Evolutionary conservation across 495 filamentous ascomycete species (phyloP).

Genomic region (Xylaria curta): DNA sequence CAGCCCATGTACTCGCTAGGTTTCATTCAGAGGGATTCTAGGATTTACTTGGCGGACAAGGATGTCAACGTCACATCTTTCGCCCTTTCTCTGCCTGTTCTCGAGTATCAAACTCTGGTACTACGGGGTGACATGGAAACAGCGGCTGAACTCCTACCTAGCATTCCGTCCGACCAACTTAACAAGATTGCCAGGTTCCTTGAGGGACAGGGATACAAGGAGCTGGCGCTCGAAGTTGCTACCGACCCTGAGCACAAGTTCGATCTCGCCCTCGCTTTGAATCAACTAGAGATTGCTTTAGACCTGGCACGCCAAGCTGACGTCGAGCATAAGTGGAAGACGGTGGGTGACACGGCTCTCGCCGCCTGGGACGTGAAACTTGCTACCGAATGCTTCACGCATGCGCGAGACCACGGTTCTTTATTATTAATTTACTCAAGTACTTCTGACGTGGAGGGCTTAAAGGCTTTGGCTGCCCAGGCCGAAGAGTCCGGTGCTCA

Average conservation of each 20-base stretch:
- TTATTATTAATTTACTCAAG: slow-evolving; percentile 86
- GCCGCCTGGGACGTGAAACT: slow-evolving; percentile 83
- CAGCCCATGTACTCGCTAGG: slow-evolving; percentile 92
- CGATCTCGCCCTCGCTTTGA: slow-evolving; percentile 84
- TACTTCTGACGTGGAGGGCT: slow-evolving; percentile 74
- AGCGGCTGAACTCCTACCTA: slow-evolving; percentile 80
- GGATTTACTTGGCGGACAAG: slow-evolving; percentile 93
- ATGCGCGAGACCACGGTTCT: slow-evolving; percentile 88
- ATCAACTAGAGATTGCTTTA: slow-evolving; percentile 81
- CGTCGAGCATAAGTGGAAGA: slow-evolving; percentile 97
- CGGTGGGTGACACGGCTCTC: slow-evolving; percentile 89
- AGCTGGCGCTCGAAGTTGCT: slow-evolving; percentile 92
- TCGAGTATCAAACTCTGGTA: slow-evolving; percentile 97
- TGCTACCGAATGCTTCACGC: slow-evolving; percentile 89
- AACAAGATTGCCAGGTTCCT: slow-evolving; percentile 98
- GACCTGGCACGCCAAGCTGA: slow-evolving; percentile 83
- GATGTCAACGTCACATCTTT: slow-evolving; percentile 92
- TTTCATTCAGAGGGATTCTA: slow-evolving; percentile 91
- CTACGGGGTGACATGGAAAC: slow-evolving; percentile 94
- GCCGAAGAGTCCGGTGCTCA: slow-evolving; percentile 79
- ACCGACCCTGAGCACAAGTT: slow-evolving; percentile 97
- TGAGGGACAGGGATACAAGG: slow-evolving; percentile 96
- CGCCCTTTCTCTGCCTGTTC: slow-evolving; percentile 87
- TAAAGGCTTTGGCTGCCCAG: slow-evolving; percentile 71
- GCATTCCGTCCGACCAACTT: slow-evolving; percentile 86